Percentiles rank a stretch among this genome's conserved stretches.
phyloP scores from a whole-genome alignment of 2,329 filamentous ascomycete genomes.

The Pseudocercospora eumusae region DNA sequence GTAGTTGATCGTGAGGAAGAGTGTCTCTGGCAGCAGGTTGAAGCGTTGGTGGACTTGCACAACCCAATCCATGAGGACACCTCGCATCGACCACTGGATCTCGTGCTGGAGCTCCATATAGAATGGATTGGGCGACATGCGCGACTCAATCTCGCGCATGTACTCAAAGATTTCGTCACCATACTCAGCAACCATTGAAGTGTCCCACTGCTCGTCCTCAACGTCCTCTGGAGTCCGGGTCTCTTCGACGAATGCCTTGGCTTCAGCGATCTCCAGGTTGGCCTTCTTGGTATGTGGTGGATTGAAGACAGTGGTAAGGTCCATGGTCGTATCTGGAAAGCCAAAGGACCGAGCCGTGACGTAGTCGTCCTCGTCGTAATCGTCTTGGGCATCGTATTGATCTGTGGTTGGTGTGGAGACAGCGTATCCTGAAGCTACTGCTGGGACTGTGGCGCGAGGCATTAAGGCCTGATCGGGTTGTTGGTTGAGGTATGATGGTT shows the following conservation, averaged over 20 bases:
- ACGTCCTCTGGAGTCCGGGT: constrained; percentile 70
- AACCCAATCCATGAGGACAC: constrained; percentile 96
- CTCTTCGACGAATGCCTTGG: constrained; percentile 66
- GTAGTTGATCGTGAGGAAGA: constrained; percentile 94
- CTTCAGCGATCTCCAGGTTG: constrained; percentile 70
- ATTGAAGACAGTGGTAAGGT: constrained; percentile 64
- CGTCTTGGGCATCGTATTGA: constrained; percentile 56
- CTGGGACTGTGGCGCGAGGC: background rate
- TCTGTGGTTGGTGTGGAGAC: constrained; percentile 22
- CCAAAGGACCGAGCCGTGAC: constrained; percentile 77
- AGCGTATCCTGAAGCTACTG: constrained; percentile 12
- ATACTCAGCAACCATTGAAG: constrained; percentile 97
- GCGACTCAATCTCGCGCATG: constrained; percentile 82
- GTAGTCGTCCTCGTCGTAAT: constrained; percentile 70
- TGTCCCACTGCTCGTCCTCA: constrained; percentile 88
- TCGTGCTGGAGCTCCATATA: constrained; percentile 98
- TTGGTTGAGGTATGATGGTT: constrained; percentile 12
- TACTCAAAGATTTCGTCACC: constrained; percentile 93
- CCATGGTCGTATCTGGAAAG: constrained; percentile 70
- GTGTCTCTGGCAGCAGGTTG: constrained; percentile 84
- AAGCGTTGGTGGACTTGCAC: constrained; percentile 95
- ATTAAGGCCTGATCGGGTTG: background rate
- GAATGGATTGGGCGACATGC: constrained; percentile 81
- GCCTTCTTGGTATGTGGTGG: constrained; percentile 66
- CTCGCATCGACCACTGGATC: constrained; percentile 98